These are phyloP conservation scores for Fusarium secorum DNA, from an alignment of 2,329 filamentous ascomycete genomes.

Conservation along the genomic window DNA sequence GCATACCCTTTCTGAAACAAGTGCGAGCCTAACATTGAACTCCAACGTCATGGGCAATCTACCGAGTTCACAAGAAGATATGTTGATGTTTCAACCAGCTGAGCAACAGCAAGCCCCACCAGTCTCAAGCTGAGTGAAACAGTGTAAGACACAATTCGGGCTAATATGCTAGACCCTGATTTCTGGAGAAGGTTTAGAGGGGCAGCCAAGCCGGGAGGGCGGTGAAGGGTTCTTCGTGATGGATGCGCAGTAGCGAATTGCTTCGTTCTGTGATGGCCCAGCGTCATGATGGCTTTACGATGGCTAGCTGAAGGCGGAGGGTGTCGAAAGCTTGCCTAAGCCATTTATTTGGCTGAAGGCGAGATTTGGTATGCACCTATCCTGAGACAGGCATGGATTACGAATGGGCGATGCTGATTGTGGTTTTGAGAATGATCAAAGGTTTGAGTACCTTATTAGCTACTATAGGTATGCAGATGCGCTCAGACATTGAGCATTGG, in stretches of 20 bases:
- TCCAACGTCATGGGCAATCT: neutral
- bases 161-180: neutral
- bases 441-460: neutral
- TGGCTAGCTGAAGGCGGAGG: conserved; percentile 15
- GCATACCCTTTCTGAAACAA: neutral
- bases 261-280: neutral
- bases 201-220: neutral
- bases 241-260: neutral
- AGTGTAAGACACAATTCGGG: neutral
- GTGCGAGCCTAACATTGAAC: neutral
- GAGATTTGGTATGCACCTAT: neutral
- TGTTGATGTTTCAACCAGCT: neutral
- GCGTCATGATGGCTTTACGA: neutral
- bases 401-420: neutral
- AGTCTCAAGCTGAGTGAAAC: neutral
- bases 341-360: neutral
- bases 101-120: neutral
- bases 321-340: conserved; percentile 18
- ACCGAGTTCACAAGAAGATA: neutral
- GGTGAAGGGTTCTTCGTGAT: neutral
- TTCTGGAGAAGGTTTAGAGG: neutral
- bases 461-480: neutral
- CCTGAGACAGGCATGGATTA: neutral
- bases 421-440: neutral
- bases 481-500: neutral